Percentiles rank a stretch among this genome's conserved stretches.
These are phyloP conservation scores for Paxillus involutus DNA, from an alignment of 768 basidiomycete species.

Conservation along the genomic window DNA sequence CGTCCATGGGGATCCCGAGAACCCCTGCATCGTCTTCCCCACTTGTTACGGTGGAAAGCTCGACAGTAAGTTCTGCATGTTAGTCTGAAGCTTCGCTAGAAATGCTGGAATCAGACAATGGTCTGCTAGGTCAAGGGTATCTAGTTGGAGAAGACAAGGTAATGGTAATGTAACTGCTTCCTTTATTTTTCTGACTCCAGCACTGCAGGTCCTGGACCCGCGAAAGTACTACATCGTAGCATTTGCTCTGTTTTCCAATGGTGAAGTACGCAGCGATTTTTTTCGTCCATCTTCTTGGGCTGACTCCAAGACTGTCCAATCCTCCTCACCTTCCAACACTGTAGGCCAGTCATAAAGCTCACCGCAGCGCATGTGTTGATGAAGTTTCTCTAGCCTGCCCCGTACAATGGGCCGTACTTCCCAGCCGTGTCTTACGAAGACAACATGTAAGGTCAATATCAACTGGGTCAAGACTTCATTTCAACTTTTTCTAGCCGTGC, in stretches of 20 bases:
- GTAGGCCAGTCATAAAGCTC: slow-evolving; percentile 3
- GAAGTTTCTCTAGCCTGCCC: slow-evolving; percentile 38
- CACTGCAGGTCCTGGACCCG: slow-evolving; percentile 46
- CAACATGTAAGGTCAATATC: slow-evolving; percentile 44
- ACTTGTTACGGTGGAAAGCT: slow-evolving; percentile 58
- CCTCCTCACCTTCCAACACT: slow-evolving; percentile 59
- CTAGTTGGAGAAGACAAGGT: slow-evolving; percentile 56
- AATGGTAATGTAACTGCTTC: not conserved
- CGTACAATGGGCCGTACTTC: slow-evolving; percentile 61
- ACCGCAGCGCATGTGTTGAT: not conserved
- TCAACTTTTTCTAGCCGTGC: slow-evolving; percentile 40
- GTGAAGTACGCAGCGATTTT: slow-evolving; percentile 42
- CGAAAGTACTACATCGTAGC: slow-evolving; percentile 55
- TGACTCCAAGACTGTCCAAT: slow-evolving; percentile 32
- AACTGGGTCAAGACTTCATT: not conserved
- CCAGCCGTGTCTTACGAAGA: slow-evolving; percentile 56
- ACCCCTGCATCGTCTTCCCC: slow-evolving; percentile 60
- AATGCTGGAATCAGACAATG: slow-evolving; percentile 11
- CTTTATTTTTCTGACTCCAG: not conserved
- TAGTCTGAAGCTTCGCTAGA: not conserved
- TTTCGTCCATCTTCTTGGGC: not conserved
- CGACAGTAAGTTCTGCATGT: slow-evolving; percentile 38
- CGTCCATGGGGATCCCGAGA: slow-evolving; percentile 51
- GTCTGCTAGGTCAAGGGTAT: slow-evolving; percentile 44
- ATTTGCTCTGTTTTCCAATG: slow-evolving; percentile 58